Evolutionary conservation across 768 basidiomycete genomes (phyloP).

Genomic region (Leccinum aurantiacum): DNA sequence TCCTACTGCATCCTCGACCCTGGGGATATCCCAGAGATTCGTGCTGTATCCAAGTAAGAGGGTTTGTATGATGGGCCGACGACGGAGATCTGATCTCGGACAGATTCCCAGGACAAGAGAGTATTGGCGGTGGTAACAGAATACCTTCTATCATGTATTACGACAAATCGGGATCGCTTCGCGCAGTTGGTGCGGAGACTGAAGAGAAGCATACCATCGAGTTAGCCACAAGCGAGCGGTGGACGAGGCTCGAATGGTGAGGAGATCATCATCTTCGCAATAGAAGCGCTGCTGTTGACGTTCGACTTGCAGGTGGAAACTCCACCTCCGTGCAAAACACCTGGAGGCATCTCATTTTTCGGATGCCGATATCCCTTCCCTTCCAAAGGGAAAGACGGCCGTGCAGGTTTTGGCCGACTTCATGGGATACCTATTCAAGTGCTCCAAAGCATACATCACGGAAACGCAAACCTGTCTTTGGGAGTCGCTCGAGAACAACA

Average conservation of each 20-base stretch:
- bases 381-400: slow-evolving; percentile 13
- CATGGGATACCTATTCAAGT: slow-evolving; percentile 42
- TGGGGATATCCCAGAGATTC: slow-evolving; percentile 22
- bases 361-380: slow-evolving; percentile 18
- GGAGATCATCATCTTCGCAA: not conserved
- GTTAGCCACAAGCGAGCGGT: slow-evolving; percentile 37
- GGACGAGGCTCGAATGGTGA: slow-evolving; percentile 44
- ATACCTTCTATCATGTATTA: slow-evolving; percentile 47
- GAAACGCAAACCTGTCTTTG: slow-evolving; percentile 45
- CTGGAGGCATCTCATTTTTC: slow-evolving; percentile 24
- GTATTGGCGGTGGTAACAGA: slow-evolving; percentile 37
- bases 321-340: slow-evolving; percentile 36
- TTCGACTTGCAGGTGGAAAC: slow-evolving; percentile 29
- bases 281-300: not conserved
- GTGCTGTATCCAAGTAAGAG: slow-evolving; percentile 25
- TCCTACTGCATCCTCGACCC: slow-evolving; percentile 42
- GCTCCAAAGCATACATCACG: slow-evolving; percentile 43
- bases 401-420: slow-evolving; percentile 39
- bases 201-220: slow-evolving; percentile 33
- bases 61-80: not conserved
- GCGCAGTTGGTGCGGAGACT: slow-evolving; percentile 44
- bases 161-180: slow-evolving; percentile 36
- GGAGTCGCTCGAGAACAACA: slow-evolving; percentile 39
- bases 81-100: not conserved
- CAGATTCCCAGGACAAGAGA: slow-evolving; percentile 39